Conservation (phyloP, 192 early-diverging fungal genomes). For the Coemansia sp. region DNA sequence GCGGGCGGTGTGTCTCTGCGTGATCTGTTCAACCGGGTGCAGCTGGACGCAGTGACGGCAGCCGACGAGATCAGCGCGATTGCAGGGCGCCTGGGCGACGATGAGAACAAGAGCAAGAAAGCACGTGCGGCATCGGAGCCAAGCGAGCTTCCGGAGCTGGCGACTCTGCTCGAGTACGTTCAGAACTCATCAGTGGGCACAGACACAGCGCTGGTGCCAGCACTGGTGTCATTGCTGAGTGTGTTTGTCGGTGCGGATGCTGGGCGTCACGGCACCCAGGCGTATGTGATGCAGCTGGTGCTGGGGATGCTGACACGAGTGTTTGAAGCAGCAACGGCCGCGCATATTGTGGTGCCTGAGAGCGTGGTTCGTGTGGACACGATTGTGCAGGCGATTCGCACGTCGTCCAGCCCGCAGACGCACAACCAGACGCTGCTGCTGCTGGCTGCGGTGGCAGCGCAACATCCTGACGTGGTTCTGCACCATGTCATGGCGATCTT, state of each 20-base stretch:
- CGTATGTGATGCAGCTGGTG: conserved; percentile 87
- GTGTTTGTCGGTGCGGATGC: conserved; percentile 52
- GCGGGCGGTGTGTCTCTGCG: conserved; percentile 28
- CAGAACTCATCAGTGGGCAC: conserved; percentile 61
- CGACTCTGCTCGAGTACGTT: conserved; percentile 74
- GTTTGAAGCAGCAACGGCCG: conserved; percentile 39
- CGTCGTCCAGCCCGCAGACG: conserved; percentile 91
- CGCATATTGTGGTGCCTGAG: conserved; percentile 43
- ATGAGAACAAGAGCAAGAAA: conserved; percentile 28
- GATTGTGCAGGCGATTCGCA: conserved; percentile 84
- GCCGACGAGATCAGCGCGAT: conserved; percentile 25
- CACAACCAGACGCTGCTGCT: conserved; percentile 86
- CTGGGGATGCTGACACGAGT: conserved; percentile 66
- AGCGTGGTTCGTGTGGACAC: conserved; percentile 77
- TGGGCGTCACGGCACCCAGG: conserved; percentile 46
- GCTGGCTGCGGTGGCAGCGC: conserved; percentile 79
- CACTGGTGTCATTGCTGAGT: conserved; percentile 72
- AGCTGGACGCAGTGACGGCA: conserved; percentile 30
- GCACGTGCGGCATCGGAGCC: conserved; percentile 36
- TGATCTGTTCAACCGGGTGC: conserved; percentile 21
- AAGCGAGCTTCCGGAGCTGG: conserved; percentile 46
- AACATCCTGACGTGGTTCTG: conserved; percentile 82
- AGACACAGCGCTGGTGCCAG: conserved; percentile 59
- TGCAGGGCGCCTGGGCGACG: conserved; percentile 17
- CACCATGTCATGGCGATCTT: conserved; percentile 96